These are phyloP conservation scores for Fusarium pseudoanthophilum DNA, from an alignment of 2,329 filamentous ascomycete genomes.

Conservation along the genomic window DNA sequence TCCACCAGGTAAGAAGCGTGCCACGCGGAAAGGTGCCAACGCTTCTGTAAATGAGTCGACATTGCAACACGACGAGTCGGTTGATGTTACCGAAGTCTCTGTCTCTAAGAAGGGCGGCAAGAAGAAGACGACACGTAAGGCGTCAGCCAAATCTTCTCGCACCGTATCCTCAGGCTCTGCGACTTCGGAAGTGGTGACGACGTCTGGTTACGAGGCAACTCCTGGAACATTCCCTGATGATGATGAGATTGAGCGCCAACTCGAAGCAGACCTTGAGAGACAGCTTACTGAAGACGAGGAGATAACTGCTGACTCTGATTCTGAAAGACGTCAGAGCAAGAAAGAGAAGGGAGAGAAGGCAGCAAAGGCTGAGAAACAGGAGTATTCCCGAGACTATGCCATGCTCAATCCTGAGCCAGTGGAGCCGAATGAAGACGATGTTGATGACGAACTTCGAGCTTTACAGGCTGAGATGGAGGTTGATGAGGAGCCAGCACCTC, in stretches of 20 bases:
- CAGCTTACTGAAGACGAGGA: conserved; percentile 65
- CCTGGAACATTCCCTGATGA: conserved; percentile 64
- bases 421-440: conserved; percentile 58
- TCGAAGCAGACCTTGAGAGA: conserved; percentile 72
- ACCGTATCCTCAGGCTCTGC: conserved; percentile 62
- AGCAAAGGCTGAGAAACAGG: conserved; percentile 39
- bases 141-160: conserved; percentile 52
- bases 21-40: conserved; percentile 62
- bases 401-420: conserved; percentile 64
- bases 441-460: conserved; percentile 63
- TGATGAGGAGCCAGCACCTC: conserved; percentile 37
- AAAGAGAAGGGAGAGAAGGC: conserved; percentile 45
- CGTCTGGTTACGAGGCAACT: conserved; percentile 52
- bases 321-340: conserved; percentile 53
- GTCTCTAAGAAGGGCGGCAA: conserved; percentile 45
- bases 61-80: conserved; percentile 53
- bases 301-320: conserved; percentile 58
- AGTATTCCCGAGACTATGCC: conserved; percentile 55
- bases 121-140: conserved; percentile 55
- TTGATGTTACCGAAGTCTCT: conserved; percentile 53
- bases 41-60: conserved; percentile 54
- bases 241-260: conserved; percentile 72
- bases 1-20: conserved; percentile 69
- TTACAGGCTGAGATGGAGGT: conserved; percentile 62
- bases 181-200: conserved; percentile 62